These are phyloP conservation scores for Olyra latifolia DNA, from an alignment of 176 grass and related monocot genomes.

Conservation along the genomic window DNA sequence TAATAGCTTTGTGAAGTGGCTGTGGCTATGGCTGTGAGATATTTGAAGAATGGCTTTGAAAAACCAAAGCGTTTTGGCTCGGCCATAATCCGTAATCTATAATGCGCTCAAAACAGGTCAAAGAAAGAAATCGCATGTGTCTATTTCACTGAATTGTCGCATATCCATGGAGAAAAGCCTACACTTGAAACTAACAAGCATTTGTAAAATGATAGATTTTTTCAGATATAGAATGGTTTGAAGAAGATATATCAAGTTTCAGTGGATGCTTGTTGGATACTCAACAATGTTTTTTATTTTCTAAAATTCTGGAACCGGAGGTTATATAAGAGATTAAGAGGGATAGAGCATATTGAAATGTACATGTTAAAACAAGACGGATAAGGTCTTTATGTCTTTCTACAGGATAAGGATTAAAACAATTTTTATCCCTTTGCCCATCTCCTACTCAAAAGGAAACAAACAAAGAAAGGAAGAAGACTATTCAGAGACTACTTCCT, in stretches of 20 bases:
- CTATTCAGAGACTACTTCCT: neutral
- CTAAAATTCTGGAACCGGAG: neutral
- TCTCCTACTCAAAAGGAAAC: slow-evolving; percentile 11
- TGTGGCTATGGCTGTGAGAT: too few relatives aligned
- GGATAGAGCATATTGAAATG: neutral
- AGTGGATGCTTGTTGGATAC: neutral
- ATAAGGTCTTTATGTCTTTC: slow-evolving; percentile 32
- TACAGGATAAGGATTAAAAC: neutral
- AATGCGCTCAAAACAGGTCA: too few relatives aligned
- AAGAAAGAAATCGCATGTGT: neutral
- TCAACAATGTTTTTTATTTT: neutral
- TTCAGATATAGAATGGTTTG: neutral
- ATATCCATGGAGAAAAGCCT: neutral
- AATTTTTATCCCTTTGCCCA: slow-evolving; percentile 21
- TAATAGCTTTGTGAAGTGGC: too few relatives aligned
- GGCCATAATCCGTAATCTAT: too few relatives aligned
- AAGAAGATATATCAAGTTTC: neutral
- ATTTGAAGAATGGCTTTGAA: too few relatives aligned
- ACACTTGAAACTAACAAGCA: neutral
- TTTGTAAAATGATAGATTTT: neutral
- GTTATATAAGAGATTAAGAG: neutral
- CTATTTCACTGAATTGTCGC: neutral
- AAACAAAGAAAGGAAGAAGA: neutral
- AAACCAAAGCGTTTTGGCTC: too few relatives aligned
- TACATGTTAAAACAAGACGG: slow-evolving; percentile 35